A percentile compares a stretch with the other conserved stretches of the same genome.
Conservation (phyloP, 2,329 filamentous ascomycete species). For the Aspergillus sp. region DNA sequence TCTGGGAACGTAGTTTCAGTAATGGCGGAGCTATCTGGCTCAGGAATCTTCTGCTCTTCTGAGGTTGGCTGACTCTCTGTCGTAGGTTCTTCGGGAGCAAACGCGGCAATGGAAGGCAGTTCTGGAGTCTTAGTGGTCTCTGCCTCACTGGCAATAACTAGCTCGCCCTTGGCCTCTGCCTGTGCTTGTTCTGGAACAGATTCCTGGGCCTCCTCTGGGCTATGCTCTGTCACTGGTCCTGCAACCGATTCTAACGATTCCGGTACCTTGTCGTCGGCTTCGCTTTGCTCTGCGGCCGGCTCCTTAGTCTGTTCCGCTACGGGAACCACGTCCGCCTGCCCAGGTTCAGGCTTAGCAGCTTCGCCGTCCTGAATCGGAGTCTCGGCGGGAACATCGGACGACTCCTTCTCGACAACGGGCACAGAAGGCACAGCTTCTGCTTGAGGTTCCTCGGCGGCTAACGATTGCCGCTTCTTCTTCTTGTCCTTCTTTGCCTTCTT, state of each 20-base stretch:
- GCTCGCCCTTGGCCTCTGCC: not conserved
- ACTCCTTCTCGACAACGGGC: not conserved
- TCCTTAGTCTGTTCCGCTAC: not conserved
- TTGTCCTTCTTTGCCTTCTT: slow-evolving; percentile 35
- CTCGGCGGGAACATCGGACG: not conserved
- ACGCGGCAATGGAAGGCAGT: no score
- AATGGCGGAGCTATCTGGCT: not conserved
- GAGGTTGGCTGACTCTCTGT: not conserved
- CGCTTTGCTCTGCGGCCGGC: no score
- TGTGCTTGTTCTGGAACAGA: not conserved
- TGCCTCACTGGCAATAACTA: not conserved
- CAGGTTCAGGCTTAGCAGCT: not conserved
- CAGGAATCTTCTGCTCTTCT: not conserved
- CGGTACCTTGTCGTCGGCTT: not conserved
- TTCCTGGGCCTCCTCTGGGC: no score
- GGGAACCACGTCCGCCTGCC: not conserved
- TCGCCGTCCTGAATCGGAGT: not conserved
- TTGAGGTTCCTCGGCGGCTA: not conserved
- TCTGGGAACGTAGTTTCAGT: not conserved
- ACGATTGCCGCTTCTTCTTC: slow-evolving; percentile 24
- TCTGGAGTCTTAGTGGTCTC: not conserved
- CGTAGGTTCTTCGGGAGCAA: not conserved
- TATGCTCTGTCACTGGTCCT: not conserved
- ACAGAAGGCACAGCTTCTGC: not conserved
- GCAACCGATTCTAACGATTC: not conserved